Conservation (phyloP, 2,329 filamentous ascomycete genomes). For the Fusarium bactridioides region DNA sequence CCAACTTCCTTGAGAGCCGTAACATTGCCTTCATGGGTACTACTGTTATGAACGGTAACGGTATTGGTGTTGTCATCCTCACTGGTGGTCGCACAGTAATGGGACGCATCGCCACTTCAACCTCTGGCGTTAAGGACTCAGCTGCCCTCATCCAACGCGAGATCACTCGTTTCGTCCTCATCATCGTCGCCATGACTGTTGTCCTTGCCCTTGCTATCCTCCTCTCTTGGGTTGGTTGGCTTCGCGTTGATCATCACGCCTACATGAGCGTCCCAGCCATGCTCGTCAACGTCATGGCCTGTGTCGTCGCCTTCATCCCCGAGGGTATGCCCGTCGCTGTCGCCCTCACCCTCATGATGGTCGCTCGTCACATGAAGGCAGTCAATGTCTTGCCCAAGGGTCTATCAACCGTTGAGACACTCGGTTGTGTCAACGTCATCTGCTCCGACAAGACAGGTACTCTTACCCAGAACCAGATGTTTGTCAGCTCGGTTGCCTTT, state of each 20-base stretch:
- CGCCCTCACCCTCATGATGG: constrained; percentile 52
- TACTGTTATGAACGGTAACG: constrained; percentile 51
- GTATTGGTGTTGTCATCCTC: constrained; percentile 50
- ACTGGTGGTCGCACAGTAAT: constrained; percentile 52
- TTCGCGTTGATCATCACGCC: constrained; percentile 46
- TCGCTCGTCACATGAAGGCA: constrained; percentile 53
- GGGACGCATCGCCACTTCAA: constrained; percentile 51
- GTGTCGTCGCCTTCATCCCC: constrained; percentile 51
- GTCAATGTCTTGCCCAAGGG: constrained; percentile 53
- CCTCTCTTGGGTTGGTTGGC: constrained; percentile 55
- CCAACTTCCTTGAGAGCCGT: constrained; percentile 53
- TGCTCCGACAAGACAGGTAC: constrained; percentile 55
- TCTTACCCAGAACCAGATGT: constrained; percentile 55
- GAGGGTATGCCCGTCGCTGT: constrained; percentile 53
- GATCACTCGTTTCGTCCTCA: constrained; percentile 54
- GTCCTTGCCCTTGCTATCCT: constrained; percentile 51
- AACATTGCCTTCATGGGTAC: constrained; percentile 56
- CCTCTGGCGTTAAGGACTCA: constrained; percentile 48
- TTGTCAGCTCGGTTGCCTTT: constrained; percentile 50
- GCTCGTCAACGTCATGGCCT: constrained; percentile 56
- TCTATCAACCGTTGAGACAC: constrained; percentile 52
- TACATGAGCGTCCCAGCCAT: constrained; percentile 55
- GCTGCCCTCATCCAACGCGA: constrained; percentile 52
- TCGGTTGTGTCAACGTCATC: constrained; percentile 55
- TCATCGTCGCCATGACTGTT: constrained; percentile 52